Evolutionary conservation across 192 early-diverging fungal species (phyloP).

Genomic region (Podila verticillata): DNA sequence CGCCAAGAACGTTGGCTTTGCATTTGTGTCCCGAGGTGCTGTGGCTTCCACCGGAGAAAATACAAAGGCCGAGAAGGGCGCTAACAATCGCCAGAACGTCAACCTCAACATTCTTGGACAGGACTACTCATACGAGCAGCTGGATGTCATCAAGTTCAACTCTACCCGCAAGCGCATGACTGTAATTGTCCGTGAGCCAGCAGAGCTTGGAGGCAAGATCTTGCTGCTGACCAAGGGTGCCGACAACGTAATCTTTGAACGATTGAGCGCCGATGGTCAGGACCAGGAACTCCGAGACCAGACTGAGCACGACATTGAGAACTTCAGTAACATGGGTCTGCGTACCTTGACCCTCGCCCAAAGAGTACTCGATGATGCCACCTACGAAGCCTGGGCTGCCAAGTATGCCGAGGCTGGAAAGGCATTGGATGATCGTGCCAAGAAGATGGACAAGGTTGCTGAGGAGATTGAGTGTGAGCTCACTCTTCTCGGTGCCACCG

Average conservation of each 20-base stretch:
- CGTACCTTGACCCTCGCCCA: constrained; percentile 91
- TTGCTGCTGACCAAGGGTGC: constrained; percentile 94
- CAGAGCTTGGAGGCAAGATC: constrained; percentile 82
- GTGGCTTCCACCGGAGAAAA: not conserved
- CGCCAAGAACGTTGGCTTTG: constrained; percentile 81
- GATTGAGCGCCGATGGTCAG: constrained; percentile 61
- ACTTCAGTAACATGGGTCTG: constrained; percentile 86
- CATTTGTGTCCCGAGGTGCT: constrained; percentile 65
- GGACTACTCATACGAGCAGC: constrained; percentile 73
- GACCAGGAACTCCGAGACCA: constrained; percentile 59
- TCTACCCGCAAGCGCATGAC: constrained; percentile 97
- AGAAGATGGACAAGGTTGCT: constrained; percentile 73
- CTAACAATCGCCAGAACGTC: constrained; percentile 55
- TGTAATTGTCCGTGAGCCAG: constrained; percentile 80
- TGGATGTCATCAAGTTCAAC: constrained; percentile 94
- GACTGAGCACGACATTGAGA: constrained; percentile 74
- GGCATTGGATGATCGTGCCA: constrained; percentile 76
- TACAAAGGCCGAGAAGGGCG: constrained; percentile 16
- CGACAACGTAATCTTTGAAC: constrained; percentile 94
- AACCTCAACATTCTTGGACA: constrained; percentile 78
- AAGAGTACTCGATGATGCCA: constrained; percentile 72
- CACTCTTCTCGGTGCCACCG: constrained; percentile 90
- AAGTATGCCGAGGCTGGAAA: constrained; percentile 79
- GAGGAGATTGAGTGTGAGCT: constrained; percentile 86
- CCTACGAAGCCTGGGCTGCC: constrained; percentile 80